Conservation (phyloP, 225 moss, liverwort and hornwort genomes). For the Marchantia polymorpha region DNA sequence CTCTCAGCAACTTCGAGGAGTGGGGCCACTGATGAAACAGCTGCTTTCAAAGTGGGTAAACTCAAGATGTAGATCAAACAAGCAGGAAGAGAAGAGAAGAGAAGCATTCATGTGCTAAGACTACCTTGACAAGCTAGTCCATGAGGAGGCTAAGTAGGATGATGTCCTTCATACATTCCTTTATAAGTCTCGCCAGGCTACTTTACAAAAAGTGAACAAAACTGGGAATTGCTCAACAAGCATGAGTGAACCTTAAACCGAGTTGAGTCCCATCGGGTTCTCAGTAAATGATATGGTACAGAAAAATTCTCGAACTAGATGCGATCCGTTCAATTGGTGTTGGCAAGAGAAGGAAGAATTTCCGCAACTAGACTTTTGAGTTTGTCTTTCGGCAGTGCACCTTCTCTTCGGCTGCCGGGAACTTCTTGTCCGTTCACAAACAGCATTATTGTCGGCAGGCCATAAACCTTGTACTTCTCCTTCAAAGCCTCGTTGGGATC, state of each 20-base stretch:
- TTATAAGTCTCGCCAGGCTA: background rate
- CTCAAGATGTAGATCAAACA: background rate
- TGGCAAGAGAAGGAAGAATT: constrained; percentile 60
- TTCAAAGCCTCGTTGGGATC: constrained; percentile 58
- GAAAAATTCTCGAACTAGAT: background rate
- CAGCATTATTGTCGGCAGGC: constrained; percentile 81
- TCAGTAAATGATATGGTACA: constrained; percentile 34
- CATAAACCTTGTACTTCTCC: constrained; percentile 77
- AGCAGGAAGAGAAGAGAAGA: no score
- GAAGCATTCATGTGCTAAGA: background rate
- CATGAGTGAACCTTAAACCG: constrained; percentile 3
- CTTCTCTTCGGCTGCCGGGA: constrained; percentile 63
- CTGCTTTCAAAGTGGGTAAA: background rate
- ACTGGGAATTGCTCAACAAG: background rate
- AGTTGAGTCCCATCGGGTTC: constrained; percentile 12
- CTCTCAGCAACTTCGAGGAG: no score
- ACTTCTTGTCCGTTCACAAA: constrained; percentile 58
- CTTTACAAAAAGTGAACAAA: constrained; percentile 8
- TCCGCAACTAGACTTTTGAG: constrained; percentile 58
- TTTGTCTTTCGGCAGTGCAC: constrained; percentile 67
- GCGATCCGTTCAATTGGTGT: constrained; percentile 25
- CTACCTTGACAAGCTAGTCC: background rate
- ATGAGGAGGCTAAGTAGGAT: background rate
- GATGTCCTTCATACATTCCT: background rate
- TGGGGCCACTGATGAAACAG: background rate